Base-by-base conservation (phyloP, 2,329 filamentous ascomycete species). In the Aspergillus neoniger region DNA sequence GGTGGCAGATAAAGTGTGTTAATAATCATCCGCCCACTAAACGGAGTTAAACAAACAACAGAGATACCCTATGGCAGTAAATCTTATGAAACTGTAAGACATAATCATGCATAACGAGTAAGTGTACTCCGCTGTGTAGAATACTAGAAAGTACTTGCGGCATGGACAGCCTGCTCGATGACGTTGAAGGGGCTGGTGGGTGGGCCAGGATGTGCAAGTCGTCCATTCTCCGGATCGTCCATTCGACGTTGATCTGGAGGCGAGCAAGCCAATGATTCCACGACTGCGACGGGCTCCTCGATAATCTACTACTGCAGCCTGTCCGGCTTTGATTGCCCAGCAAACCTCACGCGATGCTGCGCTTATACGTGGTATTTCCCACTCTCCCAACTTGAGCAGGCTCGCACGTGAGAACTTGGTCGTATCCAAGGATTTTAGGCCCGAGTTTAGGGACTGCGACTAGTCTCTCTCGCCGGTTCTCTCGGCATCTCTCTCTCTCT, bases 361-460 rank as follows among this genome's bases (percentile, higher is more conserved):
- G 48, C 56, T 61, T 59, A 49, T 47, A 43, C 57, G 43, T 30
- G n/a, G 19, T 39, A 8, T n/a, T 50, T 4, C 10, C n/a, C 21
- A 36, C 32, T 19, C 36, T 23, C n/a, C 23, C 51, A 47, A 36
- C 41, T 50, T 49, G 43, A 21, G 51, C 43, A 43, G 15, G 41
- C 36, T 56, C 58, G 58, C 63, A 63, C 50, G 57, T 63, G 59
- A 51, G 58, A 36, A 58, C 60, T 61, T 61, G 23, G 38, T 55
- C 32, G 53, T 55, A 56, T 61, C 54, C 55, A 39, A 32, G 50
- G 15, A 17, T 15, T 50, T 59, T 30, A 55, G 38, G 52, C 32
- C 32, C 30, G 50, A 23, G 25, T 41, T 36, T 25, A 44, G 43
- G 41, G 30, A 32, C 28, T 55, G 25, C 28, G 41, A 17, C 41